phyloP scores from a whole-genome alignment of 441 rosid species.

The Capsella rubella region DNA sequence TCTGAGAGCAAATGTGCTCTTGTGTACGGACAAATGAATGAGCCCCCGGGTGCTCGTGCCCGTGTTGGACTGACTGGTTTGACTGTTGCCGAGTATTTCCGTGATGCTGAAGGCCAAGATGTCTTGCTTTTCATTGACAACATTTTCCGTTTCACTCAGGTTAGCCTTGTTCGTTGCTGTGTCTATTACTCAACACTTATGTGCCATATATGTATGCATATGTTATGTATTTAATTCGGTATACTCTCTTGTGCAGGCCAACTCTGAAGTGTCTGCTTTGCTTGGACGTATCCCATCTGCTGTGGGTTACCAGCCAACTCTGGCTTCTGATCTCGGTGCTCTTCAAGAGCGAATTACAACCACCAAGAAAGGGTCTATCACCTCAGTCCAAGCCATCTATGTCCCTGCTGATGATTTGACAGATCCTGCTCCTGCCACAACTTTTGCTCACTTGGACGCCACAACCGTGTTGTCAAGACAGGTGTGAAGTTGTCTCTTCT shows the following conservation, averaged over 20 bases:
- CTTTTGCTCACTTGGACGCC: constrained; percentile 99
- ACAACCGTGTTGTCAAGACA: constrained; percentile 98
- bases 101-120: constrained; percentile 98
- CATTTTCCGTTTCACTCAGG: constrained; percentile 98
- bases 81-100: constrained; percentile 97
- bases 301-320: constrained; percentile 98
- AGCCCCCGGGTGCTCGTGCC: constrained; percentile 99
- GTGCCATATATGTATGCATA: neutral
- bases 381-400: constrained; percentile 97
- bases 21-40: constrained; percentile 99
- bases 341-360: constrained; percentile 98
- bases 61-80: constrained; percentile 98
- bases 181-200: neutral
- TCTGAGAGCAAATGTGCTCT: constrained; percentile 96
- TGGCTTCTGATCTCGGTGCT: constrained; percentile 99
- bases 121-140: constrained; percentile 96
- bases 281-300: constrained; percentile 99
- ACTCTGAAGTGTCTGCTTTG: constrained; percentile 98
- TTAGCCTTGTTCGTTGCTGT: constrained; percentile 29
- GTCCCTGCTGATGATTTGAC: constrained; percentile 99
- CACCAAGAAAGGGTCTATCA: constrained; percentile 96
- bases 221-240: constrained; percentile 45
- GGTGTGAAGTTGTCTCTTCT: constrained; percentile 47
- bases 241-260: constrained; percentile 59
- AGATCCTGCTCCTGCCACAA: constrained; percentile 99